These are phyloP conservation scores for Camelina hispida DNA, from an alignment of 345 rosid species.

Conservation along the genomic window DNA sequence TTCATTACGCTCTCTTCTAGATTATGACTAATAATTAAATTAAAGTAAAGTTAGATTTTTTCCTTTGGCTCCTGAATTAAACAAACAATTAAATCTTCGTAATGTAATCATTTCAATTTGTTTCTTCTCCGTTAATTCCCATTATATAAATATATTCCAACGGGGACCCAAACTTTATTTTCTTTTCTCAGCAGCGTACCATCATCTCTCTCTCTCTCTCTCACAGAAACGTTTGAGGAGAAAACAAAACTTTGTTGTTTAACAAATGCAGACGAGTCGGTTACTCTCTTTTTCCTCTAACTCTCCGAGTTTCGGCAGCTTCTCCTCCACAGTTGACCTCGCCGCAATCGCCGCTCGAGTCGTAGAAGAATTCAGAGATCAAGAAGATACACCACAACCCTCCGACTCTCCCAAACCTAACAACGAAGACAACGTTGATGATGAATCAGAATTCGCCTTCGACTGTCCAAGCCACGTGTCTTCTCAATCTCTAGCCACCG, in stretches of 20 bases:
- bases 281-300: constrained; percentile 51
- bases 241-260: neutral
- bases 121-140: constrained; percentile 2
- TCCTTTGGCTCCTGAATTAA: constrained; percentile 24
- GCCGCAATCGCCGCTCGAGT: constrained; percentile 58
- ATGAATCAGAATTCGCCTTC: constrained; percentile 59
- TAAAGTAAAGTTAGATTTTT: neutral
- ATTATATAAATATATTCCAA: constrained; percentile 21
- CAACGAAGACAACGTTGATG: constrained; percentile 9
- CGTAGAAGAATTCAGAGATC: constrained; percentile 52
- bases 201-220: constrained; percentile 21
- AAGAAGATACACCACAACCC: constrained; percentile 25
- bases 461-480: constrained; percentile 41
- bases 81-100: neutral
- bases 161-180: constrained; percentile 23
- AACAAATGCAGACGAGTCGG: constrained; percentile 50
- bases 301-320: constrained; percentile 50
- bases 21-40: neutral
- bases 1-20: constrained; percentile 27
- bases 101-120: constrained; percentile 32
- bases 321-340: constrained; percentile 50
- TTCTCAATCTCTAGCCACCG: constrained; percentile 50
- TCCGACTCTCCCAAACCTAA: constrained; percentile 25
- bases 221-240: constrained; percentile 23
- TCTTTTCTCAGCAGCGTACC: constrained; percentile 19